Conservation (phyloP, 495 filamentous ascomycete genomes). For the Talaromyces ruber region DNA sequence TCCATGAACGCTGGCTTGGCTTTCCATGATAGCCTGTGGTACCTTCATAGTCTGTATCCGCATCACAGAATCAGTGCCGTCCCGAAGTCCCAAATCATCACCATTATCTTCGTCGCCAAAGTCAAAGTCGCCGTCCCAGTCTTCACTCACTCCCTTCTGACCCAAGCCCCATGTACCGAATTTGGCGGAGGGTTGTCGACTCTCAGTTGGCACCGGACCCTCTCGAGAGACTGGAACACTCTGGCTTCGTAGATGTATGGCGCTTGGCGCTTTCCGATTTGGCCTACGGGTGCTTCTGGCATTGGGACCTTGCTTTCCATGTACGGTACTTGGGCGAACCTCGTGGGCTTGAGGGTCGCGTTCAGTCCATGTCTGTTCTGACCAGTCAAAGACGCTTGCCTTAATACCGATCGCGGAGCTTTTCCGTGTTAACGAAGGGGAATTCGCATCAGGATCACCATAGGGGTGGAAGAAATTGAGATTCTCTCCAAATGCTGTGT, state of each 20-base stretch:
- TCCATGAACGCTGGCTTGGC: constrained; percentile 75
- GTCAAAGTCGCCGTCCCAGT: constrained; percentile 81
- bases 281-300: constrained; percentile 62
- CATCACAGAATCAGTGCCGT: constrained; percentile 4
- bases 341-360: constrained; percentile 42
- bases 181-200: constrained; percentile 57
- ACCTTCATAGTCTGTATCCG: constrained; percentile 53
- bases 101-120: constrained; percentile 48
- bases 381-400: constrained; percentile 72
- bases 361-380: constrained; percentile 56
- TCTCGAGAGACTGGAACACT: constrained; percentile 88
- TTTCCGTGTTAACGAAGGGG: constrained; percentile 16
- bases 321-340: constrained; percentile 75
- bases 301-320: constrained; percentile 76
- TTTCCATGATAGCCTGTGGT: constrained; percentile 72
- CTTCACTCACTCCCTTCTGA: constrained; percentile 72
- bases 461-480: background rate
- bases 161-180: constrained; percentile 86
- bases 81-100: constrained; percentile 14
- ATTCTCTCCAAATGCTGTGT: background rate
- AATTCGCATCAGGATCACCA: background rate
- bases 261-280: constrained; percentile 67
- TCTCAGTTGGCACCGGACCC: constrained; percentile 37
- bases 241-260: constrained; percentile 81
- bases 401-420: constrained; percentile 3